These are phyloP conservation scores for Centella asiatica DNA, from an alignment of 129 eudicot genomes.

Conservation along the genomic window DNA sequence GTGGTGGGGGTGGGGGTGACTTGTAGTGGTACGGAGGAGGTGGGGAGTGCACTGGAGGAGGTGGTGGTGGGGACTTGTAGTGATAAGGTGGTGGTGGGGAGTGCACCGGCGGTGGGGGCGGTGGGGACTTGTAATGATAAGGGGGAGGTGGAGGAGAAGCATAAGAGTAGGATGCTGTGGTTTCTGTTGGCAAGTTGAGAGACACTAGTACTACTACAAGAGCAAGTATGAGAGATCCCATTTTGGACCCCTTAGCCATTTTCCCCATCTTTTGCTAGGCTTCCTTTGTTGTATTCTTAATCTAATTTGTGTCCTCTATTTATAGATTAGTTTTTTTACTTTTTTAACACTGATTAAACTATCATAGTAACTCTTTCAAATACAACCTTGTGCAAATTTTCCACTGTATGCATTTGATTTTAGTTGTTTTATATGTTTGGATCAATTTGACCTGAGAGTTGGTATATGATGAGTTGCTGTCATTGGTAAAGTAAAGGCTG, in stretches of 20 bases:
- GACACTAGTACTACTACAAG: not conserved
- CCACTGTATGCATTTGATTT: too few species aligned
- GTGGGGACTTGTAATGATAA: not conserved
- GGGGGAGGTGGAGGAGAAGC: not conserved
- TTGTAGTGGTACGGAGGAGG: not conserved
- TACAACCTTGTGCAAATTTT: too few species aligned
- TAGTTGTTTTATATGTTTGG: too few species aligned
- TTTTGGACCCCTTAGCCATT: not conserved
- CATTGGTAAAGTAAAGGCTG: too few species aligned
- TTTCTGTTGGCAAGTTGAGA: not conserved
- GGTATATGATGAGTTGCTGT: too few species aligned
- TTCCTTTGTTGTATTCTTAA: not conserved
- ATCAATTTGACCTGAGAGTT: too few species aligned
- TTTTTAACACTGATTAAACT: too few species aligned
- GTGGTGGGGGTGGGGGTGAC: not conserved
- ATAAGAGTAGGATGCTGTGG: not conserved
- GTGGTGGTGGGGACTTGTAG: not conserved
- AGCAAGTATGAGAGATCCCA: not conserved
- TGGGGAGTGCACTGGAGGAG: too few species aligned
- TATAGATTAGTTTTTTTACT: not conserved
- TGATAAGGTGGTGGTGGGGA: not conserved
- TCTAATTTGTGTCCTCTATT: not conserved
- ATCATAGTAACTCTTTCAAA: too few species aligned
- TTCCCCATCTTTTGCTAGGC: not conserved
- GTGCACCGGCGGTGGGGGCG: not conserved